Evolutionary conservation across 2,329 filamentous ascomycete genomes (phyloP).

Genomic region (Teratosphaeria destructans): DNA sequence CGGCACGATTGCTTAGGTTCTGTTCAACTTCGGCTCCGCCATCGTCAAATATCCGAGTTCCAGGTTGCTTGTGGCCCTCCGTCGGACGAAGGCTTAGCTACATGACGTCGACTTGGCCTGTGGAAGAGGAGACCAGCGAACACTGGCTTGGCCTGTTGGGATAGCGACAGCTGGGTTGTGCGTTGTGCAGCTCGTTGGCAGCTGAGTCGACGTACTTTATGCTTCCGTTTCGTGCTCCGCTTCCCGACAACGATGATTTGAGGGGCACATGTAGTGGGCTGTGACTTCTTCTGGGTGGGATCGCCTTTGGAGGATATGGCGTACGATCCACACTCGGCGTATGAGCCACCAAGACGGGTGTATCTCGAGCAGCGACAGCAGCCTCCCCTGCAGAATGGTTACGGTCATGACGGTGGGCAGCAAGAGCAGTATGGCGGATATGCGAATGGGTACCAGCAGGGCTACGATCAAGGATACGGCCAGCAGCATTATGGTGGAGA

Average conservation of each 20-base stretch:
- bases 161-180: not conserved
- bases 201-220: not conserved
- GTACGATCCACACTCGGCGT: conserved; percentile 9
- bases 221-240: not conserved
- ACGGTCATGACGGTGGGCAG: not conserved
- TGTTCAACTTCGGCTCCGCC: not conserved
- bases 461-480: conserved; percentile 8
- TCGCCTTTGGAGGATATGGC: conserved; percentile 6
- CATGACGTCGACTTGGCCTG: not conserved
- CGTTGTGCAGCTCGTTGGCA: not conserved
- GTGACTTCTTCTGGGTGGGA: not conserved
- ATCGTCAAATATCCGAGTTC: not conserved
- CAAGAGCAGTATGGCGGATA: not conserved
- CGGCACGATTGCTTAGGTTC: not conserved
- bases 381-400: conserved; percentile 3
- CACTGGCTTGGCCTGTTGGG: not conserved
- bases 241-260: not conserved
- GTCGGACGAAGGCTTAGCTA: not conserved
- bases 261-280: not conserved
- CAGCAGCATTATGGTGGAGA: conserved; percentile 3
- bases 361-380: conserved; percentile 10
- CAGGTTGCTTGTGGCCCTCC: not conserved
- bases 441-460: conserved; percentile 6
- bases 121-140: not conserved
- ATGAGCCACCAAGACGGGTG: conserved; percentile 10